Evolutionary conservation across 805 yeast species (phyloP), one percentile per base, ranked within the genome.

Genomic region (Phaffomyces antillensis): DNA sequence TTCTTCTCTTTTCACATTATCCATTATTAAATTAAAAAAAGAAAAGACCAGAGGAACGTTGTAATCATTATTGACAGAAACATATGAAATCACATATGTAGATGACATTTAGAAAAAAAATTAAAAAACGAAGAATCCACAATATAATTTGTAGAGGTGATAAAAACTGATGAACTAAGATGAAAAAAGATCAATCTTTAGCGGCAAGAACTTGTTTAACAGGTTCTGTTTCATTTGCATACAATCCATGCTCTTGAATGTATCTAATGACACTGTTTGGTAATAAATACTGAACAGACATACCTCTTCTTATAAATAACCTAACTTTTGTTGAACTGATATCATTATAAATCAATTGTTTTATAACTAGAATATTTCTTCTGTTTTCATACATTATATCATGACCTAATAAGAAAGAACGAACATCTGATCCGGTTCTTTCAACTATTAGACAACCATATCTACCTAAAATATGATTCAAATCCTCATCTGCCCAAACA

Each of bases 371-470:
- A 42, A 93, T 91, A 62, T 93, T 93, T 56, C 91, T 76, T 44
- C 97, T 75, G 62, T 93, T 97, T 66, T 91, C 96, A 63, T 90
- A 93, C 96, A 93, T 89, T 58, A 93, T 85, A 63, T 93, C 99
- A 66, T 93, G 99, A 42, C 93, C 81, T 50, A 93, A 71, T 58
- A 93, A 67, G 72, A 93, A 93, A 34, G 89, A 81, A 58, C 99
- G 77, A 42, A 93, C 99, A 66, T 93, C 99, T 10, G 93, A 75
- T 7, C 99, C 99, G 0, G 99, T 91, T 55, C 99, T 75, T 70
- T 93, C 99, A 20, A 93, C 96, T 41, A 93, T 93, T 50, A 93
- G 70, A 68, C 99, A 93, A 3, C 99, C 99, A 64, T 93, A 93
- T 50, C 86, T 83, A 25, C 99, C 99, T 53, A 93, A 72, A 39